Evolutionary conservation across 2,329 filamentous ascomycete genomes (phyloP).

Genomic region (Colletotrichum paranaense): DNA sequence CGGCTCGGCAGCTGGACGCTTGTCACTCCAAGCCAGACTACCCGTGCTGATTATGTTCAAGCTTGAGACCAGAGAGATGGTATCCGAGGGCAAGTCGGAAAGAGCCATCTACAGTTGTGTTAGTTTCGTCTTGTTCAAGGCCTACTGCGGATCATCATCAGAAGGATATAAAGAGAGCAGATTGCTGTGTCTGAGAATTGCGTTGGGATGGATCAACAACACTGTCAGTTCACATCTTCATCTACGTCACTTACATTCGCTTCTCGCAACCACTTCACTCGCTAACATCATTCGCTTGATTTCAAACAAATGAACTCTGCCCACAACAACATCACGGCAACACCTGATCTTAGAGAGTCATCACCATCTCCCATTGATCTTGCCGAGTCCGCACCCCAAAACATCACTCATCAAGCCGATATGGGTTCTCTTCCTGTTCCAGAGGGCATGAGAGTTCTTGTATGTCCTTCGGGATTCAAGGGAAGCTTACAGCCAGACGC

Average conservation of each 20-base stretch:
- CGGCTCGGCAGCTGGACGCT: constrained; percentile 15
- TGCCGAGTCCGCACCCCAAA: not conserved
- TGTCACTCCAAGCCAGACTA: too few relatives aligned
- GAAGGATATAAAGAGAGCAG: not conserved
- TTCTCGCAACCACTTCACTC: not conserved
- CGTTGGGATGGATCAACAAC: too few relatives aligned
- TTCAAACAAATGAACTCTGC: not conserved
- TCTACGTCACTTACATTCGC: constrained; percentile 1
- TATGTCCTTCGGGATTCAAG: constrained; percentile 66
- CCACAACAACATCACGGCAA: too few relatives aligned
- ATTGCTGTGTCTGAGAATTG: too few relatives aligned
- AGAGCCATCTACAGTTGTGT: too few relatives aligned
- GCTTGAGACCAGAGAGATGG: too few relatives aligned
- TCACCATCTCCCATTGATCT: not conserved
- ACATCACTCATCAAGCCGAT: not conserved
- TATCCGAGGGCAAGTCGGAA: too few relatives aligned
- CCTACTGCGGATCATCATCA: not conserved
- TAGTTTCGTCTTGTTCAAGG: too few relatives aligned
- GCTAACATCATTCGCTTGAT: constrained; percentile 16
- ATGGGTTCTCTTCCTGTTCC: constrained; percentile 31
- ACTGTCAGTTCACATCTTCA: not conserved
- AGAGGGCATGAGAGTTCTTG: constrained; percentile 50
- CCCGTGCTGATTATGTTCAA: too few relatives aligned
- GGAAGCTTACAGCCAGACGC: constrained; percentile 60
- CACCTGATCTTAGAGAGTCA: not conserved